phyloP scores from a whole-genome alignment of 164 flowering plant species.

The Umbellularia californica region DNA sequence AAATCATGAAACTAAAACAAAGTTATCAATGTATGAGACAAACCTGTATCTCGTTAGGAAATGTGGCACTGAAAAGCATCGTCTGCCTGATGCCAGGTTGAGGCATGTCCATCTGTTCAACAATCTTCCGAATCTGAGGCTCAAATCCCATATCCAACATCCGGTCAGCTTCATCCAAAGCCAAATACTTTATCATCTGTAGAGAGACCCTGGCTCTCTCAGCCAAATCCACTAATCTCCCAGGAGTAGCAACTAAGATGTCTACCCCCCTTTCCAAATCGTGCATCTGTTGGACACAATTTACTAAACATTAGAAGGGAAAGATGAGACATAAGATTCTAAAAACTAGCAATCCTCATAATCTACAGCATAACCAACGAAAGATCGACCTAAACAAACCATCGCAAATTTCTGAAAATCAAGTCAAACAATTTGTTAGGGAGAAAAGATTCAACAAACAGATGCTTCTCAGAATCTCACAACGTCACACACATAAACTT shows the following conservation, averaged over 20 bases:
- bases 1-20: neutral
- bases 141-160: constrained; percentile 78
- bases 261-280: constrained; percentile 57
- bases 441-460: no score
- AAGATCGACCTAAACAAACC: neutral
- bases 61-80: constrained; percentile 68
- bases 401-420: neutral
- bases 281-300: constrained; percentile 32
- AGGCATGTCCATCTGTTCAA: constrained; percentile 58
- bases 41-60: constrained; percentile 62
- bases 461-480: no score
- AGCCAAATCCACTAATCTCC: constrained; percentile 60
- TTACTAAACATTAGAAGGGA: neutral
- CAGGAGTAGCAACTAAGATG: constrained; percentile 72
- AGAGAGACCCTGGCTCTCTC: constrained; percentile 55
- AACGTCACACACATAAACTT: no score
- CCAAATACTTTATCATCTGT: constrained; percentile 39
- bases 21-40: neutral
- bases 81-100: constrained; percentile 51
- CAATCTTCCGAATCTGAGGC: constrained; percentile 57
- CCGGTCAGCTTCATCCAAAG: constrained; percentile 67
- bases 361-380: neutral
- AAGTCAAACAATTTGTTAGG: neutral
- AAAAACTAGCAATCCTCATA: neutral
- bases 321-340: neutral